phyloP scores from a whole-genome alignment of 2,329 filamentous ascomycete genomes.

The Ophiocordyceps robertsii region DNA sequence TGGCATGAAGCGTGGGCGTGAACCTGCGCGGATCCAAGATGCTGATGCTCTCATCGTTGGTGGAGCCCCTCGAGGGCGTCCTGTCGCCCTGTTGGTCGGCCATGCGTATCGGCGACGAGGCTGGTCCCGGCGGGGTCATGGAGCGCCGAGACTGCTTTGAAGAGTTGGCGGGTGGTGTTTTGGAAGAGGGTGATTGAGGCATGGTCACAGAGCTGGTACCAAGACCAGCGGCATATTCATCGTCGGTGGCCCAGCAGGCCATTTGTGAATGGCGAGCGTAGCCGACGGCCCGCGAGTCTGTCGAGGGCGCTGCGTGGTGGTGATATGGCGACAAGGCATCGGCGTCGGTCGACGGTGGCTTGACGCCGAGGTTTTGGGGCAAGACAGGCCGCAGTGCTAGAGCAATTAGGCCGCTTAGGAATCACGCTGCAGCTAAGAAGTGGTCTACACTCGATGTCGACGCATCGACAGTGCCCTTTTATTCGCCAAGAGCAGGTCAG shows the following conservation, averaged over 20 bases:
- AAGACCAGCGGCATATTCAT: constrained; percentile 41
- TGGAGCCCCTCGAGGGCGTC: constrained; percentile 42
- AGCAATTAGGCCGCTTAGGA: constrained; percentile 1
- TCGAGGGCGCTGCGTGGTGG: neutral
- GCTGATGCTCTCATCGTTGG: constrained; percentile 54
- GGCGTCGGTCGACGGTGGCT: neutral
- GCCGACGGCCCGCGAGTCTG: neutral
- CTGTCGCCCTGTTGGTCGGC: constrained; percentile 28
- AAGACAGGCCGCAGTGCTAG: constrained; percentile 3
- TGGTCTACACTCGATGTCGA: constrained; percentile 2
- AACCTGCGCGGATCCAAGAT: constrained; percentile 83
- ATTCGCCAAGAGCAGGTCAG: neutral
- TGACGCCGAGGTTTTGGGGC: neutral
- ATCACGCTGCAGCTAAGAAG: constrained; percentile 8
- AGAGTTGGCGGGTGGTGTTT: constrained; percentile 53
- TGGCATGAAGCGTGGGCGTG: constrained; percentile 89
- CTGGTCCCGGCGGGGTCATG: constrained; percentile 44
- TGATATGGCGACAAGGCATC: neutral
- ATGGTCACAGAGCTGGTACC: constrained; percentile 51
- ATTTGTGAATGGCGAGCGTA: constrained; percentile 21
- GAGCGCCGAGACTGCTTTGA: constrained; percentile 48
- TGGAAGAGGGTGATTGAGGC: constrained; percentile 58
- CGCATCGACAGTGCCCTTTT: neutral
- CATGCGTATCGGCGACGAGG: constrained; percentile 44
- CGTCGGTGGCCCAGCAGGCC: constrained; percentile 48